Percentiles rank a stretch among this genome's conserved stretches.
Evolutionary conservation across 345 rosid genomes (phyloP).

Genomic region (Gossypium bickii): DNA sequence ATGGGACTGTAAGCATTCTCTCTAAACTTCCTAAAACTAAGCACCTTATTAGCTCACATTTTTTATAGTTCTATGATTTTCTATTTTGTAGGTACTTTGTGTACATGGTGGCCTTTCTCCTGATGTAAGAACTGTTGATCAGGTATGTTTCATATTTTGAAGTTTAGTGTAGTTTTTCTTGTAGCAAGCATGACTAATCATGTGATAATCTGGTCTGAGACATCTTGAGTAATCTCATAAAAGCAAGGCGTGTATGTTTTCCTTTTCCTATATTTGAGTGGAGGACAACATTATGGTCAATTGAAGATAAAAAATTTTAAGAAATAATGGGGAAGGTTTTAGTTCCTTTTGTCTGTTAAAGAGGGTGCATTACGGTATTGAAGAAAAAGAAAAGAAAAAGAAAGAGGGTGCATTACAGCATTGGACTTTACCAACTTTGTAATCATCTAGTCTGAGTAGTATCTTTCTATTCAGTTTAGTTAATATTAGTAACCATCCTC

Average conservation of each 20-base stretch:
- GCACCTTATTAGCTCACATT: not conserved
- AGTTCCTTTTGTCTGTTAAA: not conserved
- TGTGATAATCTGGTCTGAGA: not conserved
- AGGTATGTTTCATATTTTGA: conserved; percentile 37
- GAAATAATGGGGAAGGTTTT: not conserved
- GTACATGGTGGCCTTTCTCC: conserved; percentile 99
- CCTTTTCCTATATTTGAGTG: not conserved
- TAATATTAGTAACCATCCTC: not conserved
- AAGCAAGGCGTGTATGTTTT: not conserved
- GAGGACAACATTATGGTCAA: not conserved
- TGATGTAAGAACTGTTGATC: conserved; percentile 92
- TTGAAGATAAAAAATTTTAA: not conserved
- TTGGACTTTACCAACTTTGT: not conserved
- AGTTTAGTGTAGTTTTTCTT: not conserved
- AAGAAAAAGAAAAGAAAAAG: too few relatives aligned
- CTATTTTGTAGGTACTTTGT: conserved; percentile 73
- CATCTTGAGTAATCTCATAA: not conserved
- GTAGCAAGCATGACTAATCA: not conserved
- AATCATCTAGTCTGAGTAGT: not conserved
- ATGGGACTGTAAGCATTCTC: conserved; percentile 81
- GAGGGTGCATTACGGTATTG: not conserved
- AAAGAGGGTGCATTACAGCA: not conserved
- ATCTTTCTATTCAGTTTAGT: not conserved
- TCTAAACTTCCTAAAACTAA: conserved; percentile 3
- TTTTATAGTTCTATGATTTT: not conserved